A percentile compares a stretch with the other conserved stretches of the same genome.
Conservation (phyloP, 1,284 basidiomycete species). For the Kwoniella shivajii region DNA sequence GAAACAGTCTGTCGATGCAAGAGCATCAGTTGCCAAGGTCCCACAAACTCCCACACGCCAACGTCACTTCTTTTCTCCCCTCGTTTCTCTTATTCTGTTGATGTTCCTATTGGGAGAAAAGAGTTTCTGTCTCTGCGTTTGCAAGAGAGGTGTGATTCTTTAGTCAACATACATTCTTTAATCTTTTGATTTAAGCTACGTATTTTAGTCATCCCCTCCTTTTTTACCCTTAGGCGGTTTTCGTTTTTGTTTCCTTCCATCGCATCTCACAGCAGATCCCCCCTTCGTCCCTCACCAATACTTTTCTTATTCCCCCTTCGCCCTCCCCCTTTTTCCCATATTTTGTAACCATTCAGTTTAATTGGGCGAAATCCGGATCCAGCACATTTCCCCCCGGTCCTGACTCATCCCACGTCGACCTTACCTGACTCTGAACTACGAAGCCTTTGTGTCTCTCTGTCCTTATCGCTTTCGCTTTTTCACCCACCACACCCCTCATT, state of each 20-base stretch:
- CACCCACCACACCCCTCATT: background rate
- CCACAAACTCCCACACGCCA: background rate
- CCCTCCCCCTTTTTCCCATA: no score
- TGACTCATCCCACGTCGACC: background rate
- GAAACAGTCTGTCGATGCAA: no score
- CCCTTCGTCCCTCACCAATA: background rate
- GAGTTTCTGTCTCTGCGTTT: background rate
- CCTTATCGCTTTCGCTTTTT: background rate
- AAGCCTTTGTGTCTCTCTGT: background rate
- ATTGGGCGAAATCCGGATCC: no score
- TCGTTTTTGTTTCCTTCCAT: background rate
- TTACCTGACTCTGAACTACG: background rate
- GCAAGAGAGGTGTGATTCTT: background rate
- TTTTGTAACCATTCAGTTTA: no score
- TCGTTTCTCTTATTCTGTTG: conserved; percentile 1
- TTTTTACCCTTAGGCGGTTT: background rate
- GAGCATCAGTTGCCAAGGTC: no score
- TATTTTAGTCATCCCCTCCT: background rate
- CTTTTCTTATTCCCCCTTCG: no score
- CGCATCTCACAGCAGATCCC: conserved; percentile 1
- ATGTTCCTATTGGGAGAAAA: background rate
- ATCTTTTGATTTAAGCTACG: background rate
- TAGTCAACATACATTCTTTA: background rate
- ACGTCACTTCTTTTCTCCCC: background rate
- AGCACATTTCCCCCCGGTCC: background rate